Evolutionary conservation across 331 rosid genomes (phyloP).

Genomic region (Malus hybrid): DNA sequence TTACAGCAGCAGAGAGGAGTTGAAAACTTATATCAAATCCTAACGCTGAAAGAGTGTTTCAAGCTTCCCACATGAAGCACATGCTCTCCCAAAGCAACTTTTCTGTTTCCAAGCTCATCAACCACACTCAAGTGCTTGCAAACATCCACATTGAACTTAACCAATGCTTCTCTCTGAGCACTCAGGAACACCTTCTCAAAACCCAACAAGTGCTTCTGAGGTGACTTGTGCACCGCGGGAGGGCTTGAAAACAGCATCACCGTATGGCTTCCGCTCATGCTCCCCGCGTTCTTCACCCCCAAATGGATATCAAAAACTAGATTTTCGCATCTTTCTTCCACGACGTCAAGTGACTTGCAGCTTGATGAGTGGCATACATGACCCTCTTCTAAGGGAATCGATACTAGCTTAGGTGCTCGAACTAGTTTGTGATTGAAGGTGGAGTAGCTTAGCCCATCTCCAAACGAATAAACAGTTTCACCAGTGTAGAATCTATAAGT

Average conservation of each 20-base stretch:
- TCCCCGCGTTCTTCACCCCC: conserved; percentile 57
- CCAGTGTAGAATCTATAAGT: conserved; percentile 85
- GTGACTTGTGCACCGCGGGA: conserved; percentile 71
- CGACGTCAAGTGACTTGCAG: conserved; percentile 64
- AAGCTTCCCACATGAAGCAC: conserved; percentile 76
- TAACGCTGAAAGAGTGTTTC: conserved; percentile 53
- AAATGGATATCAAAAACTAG: conserved; percentile 56
- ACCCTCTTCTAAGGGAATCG: conserved; percentile 50
- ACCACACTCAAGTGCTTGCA: conserved; percentile 86
- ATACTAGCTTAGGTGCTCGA: conserved; percentile 47
- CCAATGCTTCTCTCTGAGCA: conserved; percentile 36
- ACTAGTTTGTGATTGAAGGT: conserved; percentile 46
- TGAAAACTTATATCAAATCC: conserved; percentile 59
- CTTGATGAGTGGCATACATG: conserved; percentile 54
- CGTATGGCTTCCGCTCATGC: conserved; percentile 52
- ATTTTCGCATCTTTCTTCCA: conserved; percentile 48
- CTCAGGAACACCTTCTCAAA: conserved; percentile 61
- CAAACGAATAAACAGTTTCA: conserved; percentile 69
- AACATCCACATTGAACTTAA: conserved; percentile 71
- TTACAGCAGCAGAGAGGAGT: conserved; percentile 16
- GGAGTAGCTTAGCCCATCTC: conserved; percentile 79
- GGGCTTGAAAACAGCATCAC: conserved; percentile 68
- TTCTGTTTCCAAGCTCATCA: conserved; percentile 81
- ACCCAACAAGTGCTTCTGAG: conserved; percentile 72
- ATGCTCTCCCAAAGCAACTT: conserved; percentile 74